These are phyloP conservation scores for Diplodia sapinea DNA, from an alignment of 2,329 filamentous ascomycete species.

Conservation along the genomic window DNA sequence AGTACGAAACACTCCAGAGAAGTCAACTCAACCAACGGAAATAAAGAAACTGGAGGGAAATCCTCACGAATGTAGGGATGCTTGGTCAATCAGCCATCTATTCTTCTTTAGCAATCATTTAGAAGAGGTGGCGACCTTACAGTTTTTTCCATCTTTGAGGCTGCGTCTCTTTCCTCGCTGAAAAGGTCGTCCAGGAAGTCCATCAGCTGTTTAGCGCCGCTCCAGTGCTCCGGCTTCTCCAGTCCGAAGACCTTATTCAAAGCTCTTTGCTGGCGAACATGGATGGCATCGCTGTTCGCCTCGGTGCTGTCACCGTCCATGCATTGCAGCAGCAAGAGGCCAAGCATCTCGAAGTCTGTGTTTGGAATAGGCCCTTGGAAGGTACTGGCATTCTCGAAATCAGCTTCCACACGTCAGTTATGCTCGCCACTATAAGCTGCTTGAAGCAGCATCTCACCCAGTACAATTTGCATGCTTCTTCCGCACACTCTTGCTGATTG, in stretches of 20 bases:
- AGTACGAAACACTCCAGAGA: slow-evolving; percentile 32
- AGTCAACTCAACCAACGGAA: slow-evolving; percentile 31
- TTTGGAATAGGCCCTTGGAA: slow-evolving; percentile 20
- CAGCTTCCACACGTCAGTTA: slow-evolving; percentile 16
- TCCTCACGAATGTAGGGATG: slow-evolving; percentile 30
- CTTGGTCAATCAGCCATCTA: slow-evolving; percentile 11
- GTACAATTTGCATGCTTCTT: slow-evolving; percentile 17
- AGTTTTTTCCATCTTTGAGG: slow-evolving; percentile 29
- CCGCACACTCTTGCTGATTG: slow-evolving; percentile 29
- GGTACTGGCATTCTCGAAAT: slow-evolving; percentile 28
- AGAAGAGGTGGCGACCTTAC: neutral
- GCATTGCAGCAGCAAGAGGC: slow-evolving; percentile 34
- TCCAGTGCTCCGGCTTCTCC: slow-evolving; percentile 32
- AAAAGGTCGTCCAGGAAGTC: slow-evolving; percentile 36
- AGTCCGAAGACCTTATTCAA: slow-evolving; percentile 34
- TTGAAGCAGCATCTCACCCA: slow-evolving; percentile 19
- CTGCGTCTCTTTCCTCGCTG: slow-evolving; percentile 27
- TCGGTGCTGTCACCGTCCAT: slow-evolving; percentile 32
- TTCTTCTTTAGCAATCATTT: neutral
- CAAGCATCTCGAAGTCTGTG: slow-evolving; percentile 31
- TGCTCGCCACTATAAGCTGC: neutral
- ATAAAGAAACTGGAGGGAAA: slow-evolving; percentile 13
- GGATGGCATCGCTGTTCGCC: slow-evolving; percentile 24
- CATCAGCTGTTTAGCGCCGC: slow-evolving; percentile 34
- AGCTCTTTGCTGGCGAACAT: slow-evolving; percentile 31